Evolutionary conservation across 2,329 filamentous ascomycete genomes (phyloP), one percentile per base, ranked within the genome.

Genomic region (Alternaria postmessia): DNA sequence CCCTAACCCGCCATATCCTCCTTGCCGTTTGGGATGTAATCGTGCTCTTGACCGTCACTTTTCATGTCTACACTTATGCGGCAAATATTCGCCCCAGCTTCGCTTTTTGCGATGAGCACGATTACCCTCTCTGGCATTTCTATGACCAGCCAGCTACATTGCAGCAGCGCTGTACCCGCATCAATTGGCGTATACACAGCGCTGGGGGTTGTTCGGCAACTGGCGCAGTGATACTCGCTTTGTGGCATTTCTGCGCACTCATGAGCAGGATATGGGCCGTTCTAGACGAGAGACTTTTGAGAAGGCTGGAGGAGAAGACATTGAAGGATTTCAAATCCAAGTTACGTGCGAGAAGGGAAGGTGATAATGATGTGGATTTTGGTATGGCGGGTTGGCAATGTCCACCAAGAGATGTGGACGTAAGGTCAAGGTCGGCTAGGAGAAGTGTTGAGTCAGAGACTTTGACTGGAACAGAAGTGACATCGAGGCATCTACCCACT

Each of bases 151-250:
- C 9, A 14, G 22, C 34, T 42, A 18, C 42, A 30, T 24, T 54
- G 9, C 20, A 18, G 12, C 26, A 54, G 14, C 48, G 55, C 24
- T 61, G 58, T 32, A 7, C 42, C 24, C 53, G 59, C 18, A 49
- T 55, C 4, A 53, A 48, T 24, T 54, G 53, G 48, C 47, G 12
- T 30, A 54, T 63, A 22, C 30, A 30, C 16, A 41, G 42, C 4
- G 61, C 57, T 0, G 54, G 61, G 20, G 57, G 48, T 1, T 57
- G 54, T 28, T 52, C 48, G 8, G 44, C 49, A 20, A 55, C 48
- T 7, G 44, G 52, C 9, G 61, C 61, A 1, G 26, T 36, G 18
- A 11, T 56, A 8, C 20, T 61, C 2, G 57, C 49, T 4, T 4
- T 43, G 11, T 34, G 57, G 28, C 57, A 63, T 51, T n/a, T 47